Evolutionary conservation across 371 early-diverging fungal species (phyloP).

Genomic region (Haplosporangium sp.): DNA sequence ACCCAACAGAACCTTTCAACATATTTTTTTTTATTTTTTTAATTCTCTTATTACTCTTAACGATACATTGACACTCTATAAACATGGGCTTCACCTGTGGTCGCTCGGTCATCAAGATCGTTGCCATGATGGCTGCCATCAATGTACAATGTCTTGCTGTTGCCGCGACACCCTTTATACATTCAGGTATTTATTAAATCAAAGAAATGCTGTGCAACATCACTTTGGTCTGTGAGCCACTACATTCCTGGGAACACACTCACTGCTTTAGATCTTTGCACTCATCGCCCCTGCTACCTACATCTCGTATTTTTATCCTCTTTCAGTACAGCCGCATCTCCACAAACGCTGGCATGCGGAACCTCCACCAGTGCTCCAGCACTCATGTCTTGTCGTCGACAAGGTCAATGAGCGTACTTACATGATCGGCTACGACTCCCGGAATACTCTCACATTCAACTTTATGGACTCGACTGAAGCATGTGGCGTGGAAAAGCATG

Average conservation of each 20-base stretch:
- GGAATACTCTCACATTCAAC: conserved; percentile 31
- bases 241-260: too few relatives aligned
- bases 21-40: too few relatives aligned
- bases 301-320: background rate
- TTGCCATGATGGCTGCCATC: background rate
- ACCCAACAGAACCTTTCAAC: too few relatives aligned
- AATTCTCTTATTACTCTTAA: too few relatives aligned
- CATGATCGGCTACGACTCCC: conserved; percentile 48
- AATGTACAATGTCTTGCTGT: background rate
- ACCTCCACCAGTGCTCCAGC: conserved; percentile 45
- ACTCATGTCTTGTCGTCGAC: conserved; percentile 34
- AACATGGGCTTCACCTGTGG: background rate
- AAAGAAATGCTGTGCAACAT: too few relatives aligned
- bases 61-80: too few relatives aligned
- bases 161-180: background rate
- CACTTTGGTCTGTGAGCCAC: too few relatives aligned
- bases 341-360: conserved; percentile 40
- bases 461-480: conserved; percentile 40
- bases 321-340: background rate
- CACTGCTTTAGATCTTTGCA: too few relatives aligned
- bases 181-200: too few relatives aligned
- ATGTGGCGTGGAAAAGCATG: conserved; percentile 17
- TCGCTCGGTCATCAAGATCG: background rate
- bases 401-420: conserved; percentile 29
- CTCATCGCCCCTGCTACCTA: background rate